A percentile compares a stretch with the other conserved stretches of the same genome.
Conservation (phyloP, 1,284 basidiomycete species). For the Boletus smithii region DNA sequence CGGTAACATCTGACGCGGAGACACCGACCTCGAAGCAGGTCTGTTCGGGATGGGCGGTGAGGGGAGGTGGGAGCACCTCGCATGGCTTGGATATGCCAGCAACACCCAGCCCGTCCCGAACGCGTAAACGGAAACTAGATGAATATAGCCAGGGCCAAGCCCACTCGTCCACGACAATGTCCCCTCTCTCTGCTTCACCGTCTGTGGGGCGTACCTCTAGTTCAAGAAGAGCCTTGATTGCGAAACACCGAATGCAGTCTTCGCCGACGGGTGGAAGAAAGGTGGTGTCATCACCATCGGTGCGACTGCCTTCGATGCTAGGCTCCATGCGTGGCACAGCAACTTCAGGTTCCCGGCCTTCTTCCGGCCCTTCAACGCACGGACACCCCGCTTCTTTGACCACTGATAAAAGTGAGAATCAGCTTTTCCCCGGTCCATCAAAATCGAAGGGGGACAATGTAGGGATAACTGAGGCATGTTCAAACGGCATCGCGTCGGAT, state of each 20-base stretch:
- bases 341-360: neutral
- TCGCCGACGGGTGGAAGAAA: constrained; percentile 9
- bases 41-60: neutral
- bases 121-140: constrained; percentile 24
- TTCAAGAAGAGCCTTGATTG: neutral
- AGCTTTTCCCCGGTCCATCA: neutral
- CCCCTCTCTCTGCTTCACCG: constrained; percentile 22
- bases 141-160: constrained; percentile 17
- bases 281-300: constrained; percentile 3
- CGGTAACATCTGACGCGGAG: neutral
- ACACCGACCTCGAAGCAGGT: constrained; percentile 5
- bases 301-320: constrained; percentile 27
- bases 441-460: neutral
- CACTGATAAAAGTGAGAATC: neutral
- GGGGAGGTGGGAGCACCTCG: neutral
- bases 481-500: neutral
- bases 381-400: neutral
- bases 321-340: constrained; percentile 15
- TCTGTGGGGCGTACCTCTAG: constrained; percentile 7
- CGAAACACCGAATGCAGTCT: constrained; percentile 6
- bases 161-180: constrained; percentile 1
- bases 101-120: constrained; percentile 17
- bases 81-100: constrained; percentile 3
- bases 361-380: neutral
- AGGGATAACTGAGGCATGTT: neutral